Evolutionary conservation across 2,329 filamentous ascomycete genomes (phyloP).

Genomic region (Neurospora sp.): DNA sequence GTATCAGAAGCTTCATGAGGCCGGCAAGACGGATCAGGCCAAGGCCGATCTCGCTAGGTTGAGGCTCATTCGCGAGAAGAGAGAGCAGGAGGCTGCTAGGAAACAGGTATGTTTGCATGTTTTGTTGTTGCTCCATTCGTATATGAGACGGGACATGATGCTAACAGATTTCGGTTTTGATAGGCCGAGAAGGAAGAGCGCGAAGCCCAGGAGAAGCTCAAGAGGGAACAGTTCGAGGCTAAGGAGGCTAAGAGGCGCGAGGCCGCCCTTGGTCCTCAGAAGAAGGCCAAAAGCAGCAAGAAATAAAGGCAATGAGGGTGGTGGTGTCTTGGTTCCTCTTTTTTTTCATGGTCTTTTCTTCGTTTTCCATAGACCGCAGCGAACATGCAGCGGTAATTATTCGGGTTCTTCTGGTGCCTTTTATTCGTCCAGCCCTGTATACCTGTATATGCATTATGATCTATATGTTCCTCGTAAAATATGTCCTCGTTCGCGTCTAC

Average conservation of each 20-base stretch:
- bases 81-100: conserved; percentile 71
- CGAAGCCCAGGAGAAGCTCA: conserved; percentile 40
- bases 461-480: neutral
- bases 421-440: neutral
- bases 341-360: neutral
- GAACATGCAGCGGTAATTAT: neutral
- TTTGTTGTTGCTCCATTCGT: neutral
- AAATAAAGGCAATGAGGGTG: conserved; percentile 22
- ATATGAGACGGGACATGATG: neutral
- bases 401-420: neutral
- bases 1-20: conserved; percentile 84
- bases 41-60: conserved; percentile 80
- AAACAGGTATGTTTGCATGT: conserved; percentile 55
- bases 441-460: neutral
- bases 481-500: neutral
- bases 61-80: conserved; percentile 71
- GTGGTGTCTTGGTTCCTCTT: neutral
- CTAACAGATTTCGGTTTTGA: neutral
- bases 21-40: conserved; percentile 94
- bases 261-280: conserved; percentile 38
- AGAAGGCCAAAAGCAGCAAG: conserved; percentile 33
- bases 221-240: conserved; percentile 41
- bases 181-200: conserved; percentile 50
- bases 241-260: conserved; percentile 47
- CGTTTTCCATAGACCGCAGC: neutral